Conservation (phyloP, 306 rosid species). For the Cicer cuneatum region DNA sequence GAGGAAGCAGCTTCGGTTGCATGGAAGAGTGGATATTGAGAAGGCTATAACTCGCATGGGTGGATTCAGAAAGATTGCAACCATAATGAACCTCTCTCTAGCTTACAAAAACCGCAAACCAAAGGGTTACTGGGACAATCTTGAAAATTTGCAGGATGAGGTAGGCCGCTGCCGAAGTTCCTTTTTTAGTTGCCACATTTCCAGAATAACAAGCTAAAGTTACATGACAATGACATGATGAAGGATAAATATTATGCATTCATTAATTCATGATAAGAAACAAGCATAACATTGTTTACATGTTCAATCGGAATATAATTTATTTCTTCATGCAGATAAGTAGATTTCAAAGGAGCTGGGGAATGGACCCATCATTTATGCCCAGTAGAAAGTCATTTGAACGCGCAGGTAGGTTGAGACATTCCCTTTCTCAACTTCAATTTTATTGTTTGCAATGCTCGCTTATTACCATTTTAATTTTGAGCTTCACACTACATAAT, state of each 20-base stretch:
- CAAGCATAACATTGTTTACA: conserved; percentile 7
- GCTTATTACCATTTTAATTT: conserved; percentile 8
- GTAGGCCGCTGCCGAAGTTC: conserved; percentile 42
- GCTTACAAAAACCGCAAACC: conserved; percentile 92
- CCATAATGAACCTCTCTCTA: conserved; percentile 77
- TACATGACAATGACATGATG: conserved; percentile 15
- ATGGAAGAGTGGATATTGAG: conserved; percentile 84
- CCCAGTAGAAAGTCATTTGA: conserved; percentile 96
- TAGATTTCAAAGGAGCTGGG: conserved; percentile 90
- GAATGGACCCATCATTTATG: conserved; percentile 89
- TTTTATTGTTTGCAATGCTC: conserved; percentile 1
- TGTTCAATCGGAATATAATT: conserved; percentile 14
- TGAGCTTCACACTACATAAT: not conserved
- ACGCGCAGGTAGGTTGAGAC: conserved; percentile 74
- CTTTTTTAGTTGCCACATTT: not conserved
- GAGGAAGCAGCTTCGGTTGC: conserved; percentile 89
- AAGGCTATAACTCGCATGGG: conserved; percentile 92
- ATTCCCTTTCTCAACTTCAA: conserved; percentile 13
- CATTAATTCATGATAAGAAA: conserved; percentile 16
- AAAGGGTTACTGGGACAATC: conserved; percentile 90
- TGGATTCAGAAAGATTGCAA: conserved; percentile 83
- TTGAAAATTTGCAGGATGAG: conserved; percentile 78
- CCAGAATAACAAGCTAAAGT: conserved; percentile 14
- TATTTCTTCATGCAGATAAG: conserved; percentile 61
- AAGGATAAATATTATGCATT: conserved; percentile 26